Conservation (phyloP, 371 early-diverging fungal species). For the Choanephora cucurbitarum region DNA sequence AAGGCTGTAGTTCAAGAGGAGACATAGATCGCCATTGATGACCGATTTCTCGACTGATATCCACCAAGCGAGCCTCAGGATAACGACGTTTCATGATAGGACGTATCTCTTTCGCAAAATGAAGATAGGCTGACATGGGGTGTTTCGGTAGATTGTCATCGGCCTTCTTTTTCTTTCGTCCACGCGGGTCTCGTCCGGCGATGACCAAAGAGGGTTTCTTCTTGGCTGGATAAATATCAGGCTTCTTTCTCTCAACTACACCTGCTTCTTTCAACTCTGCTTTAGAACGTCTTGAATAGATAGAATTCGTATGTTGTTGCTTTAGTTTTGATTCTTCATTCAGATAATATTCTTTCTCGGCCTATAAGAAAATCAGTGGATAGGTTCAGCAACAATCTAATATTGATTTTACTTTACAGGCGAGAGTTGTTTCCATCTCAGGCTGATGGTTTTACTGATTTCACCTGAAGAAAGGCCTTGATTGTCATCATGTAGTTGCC, state of each 20-base stretch:
- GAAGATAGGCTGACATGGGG: conserved; percentile 77
- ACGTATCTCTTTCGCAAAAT: conserved; percentile 63
- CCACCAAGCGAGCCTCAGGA: conserved; percentile 61
- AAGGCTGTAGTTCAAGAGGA: conserved; percentile 53
- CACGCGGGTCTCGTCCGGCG: conserved; percentile 38
- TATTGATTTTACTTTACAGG: conserved; percentile 14
- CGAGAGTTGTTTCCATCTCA: conserved; percentile 53
- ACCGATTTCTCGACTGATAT: conserved; percentile 67
- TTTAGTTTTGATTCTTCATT: conserved; percentile 56
- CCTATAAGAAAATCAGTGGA: conserved; percentile 21
- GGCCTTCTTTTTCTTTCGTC: conserved; percentile 64
- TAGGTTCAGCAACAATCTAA: background rate
- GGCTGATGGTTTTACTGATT: conserved; percentile 61
- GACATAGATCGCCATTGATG: conserved; percentile 64
- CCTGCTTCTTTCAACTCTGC: conserved; percentile 57
- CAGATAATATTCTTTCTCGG: conserved; percentile 39
- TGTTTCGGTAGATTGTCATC: conserved; percentile 77
- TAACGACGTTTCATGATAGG: conserved; percentile 57
- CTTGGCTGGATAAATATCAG: conserved; percentile 5
- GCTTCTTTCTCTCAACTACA: conserved; percentile 15
- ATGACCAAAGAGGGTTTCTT: conserved; percentile 23
- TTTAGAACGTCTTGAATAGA: conserved; percentile 67
- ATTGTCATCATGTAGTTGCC: conserved; percentile 52
- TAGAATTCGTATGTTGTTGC: conserved; percentile 60
- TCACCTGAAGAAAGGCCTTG: conserved; percentile 60